Conservation (phyloP, 1,284 basidiomycete genomes). For the Peniophora sp. region DNA sequence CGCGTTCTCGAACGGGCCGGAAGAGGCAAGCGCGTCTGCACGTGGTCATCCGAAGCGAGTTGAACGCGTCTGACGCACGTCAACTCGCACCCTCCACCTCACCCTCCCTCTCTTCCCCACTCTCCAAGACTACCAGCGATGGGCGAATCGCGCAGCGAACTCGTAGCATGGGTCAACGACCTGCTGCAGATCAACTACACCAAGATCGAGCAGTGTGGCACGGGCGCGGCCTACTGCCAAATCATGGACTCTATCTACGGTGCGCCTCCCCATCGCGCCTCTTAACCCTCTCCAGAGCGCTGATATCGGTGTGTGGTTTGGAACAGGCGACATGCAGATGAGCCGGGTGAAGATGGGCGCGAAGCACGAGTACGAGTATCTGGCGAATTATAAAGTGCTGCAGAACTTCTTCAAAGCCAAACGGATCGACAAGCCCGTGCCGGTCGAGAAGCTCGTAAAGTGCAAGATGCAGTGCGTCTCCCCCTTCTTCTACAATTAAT, state of each 20-base stretch:
- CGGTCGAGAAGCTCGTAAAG: conserved; percentile 87
- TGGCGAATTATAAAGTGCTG: conserved; percentile 93
- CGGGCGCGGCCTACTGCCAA: conserved; percentile 86
- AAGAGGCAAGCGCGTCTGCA: no score
- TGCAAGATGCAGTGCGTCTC: conserved; percentile 95
- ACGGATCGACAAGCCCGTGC: conserved; percentile 96
- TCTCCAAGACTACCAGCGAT: conserved; percentile 12
- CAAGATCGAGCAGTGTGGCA: conserved; percentile 92
- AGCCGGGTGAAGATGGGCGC: conserved; percentile 85
- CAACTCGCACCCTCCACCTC: no score
- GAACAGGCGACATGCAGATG: conserved; percentile 80
- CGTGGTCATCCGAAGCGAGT: no score
- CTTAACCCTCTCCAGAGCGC: not conserved
- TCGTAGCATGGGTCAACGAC: conserved; percentile 92
- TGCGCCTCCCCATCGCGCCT: conserved; percentile 24
- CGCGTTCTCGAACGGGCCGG: no score
- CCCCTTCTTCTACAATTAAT: not conserved
- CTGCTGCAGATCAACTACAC: conserved; percentile 87
- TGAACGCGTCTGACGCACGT: no score
- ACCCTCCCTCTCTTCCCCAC: no score
- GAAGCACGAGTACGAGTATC: conserved; percentile 92
- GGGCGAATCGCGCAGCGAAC: conserved; percentile 74
- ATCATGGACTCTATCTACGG: conserved; percentile 91
- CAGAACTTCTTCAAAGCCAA: conserved; percentile 84
- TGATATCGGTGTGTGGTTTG: not conserved